Conservation (phyloP, 306 rosid genomes). For the Quercus glauca region DNA sequence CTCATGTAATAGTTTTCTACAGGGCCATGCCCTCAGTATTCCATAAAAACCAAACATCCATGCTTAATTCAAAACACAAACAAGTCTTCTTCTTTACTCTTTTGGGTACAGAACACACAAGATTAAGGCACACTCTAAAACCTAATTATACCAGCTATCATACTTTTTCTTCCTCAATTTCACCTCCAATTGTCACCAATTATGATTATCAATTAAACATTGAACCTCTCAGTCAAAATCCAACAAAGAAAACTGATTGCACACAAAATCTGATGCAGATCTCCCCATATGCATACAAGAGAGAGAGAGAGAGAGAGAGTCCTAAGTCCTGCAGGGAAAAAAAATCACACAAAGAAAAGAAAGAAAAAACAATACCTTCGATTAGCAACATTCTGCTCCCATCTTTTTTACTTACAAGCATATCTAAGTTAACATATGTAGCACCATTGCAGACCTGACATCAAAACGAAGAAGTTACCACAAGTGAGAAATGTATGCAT, state of each 20-base stretch:
- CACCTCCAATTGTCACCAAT: background rate
- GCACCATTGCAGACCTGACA: conserved; percentile 86
- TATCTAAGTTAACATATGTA: conserved; percentile 76
- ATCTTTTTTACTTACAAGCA: conserved; percentile 70
- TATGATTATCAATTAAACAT: background rate
- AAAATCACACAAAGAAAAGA: background rate
- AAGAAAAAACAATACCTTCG: conserved; percentile 54
- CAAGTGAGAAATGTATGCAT: conserved; percentile 14
- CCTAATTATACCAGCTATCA: background rate
- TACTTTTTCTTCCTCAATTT: background rate
- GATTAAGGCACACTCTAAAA: background rate
- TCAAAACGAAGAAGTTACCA: conserved; percentile 21
- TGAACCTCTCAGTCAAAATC: background rate
- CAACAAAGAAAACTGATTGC: background rate
- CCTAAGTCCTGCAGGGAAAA: background rate
- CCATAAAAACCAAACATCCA: background rate
- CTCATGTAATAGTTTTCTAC: background rate
- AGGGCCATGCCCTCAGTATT: background rate
- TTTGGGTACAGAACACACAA: background rate
- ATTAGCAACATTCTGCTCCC: conserved; percentile 64
- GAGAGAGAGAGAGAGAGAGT: background rate
- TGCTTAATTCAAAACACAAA: background rate
- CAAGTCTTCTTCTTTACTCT: background rate
- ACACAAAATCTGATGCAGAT: background rate
- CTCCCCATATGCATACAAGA: background rate